Evolutionary conservation across 2,329 filamentous ascomycete genomes (phyloP).

Genomic region (Intubia oerlemansii): DNA sequence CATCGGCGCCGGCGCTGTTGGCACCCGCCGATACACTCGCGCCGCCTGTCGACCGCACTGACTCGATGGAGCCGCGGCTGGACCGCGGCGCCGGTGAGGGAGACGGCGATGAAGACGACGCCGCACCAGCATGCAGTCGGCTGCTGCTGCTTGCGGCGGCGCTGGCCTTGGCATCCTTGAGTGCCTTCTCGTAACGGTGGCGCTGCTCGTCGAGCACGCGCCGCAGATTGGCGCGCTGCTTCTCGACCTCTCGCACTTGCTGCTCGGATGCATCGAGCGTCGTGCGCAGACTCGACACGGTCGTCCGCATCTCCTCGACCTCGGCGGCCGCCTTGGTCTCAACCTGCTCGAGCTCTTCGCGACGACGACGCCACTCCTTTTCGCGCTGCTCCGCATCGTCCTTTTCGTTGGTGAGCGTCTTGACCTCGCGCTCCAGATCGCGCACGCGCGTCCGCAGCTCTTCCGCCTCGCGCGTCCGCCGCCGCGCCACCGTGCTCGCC

Average conservation of each 20-base stretch:
- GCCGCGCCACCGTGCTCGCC: conserved; percentile 53
- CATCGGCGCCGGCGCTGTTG: conserved; percentile 18
- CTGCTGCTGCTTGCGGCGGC: conserved; percentile 20
- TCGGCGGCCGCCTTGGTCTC: conserved; percentile 52
- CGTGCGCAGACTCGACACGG: conserved; percentile 57
- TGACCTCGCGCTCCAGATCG: conserved; percentile 61
- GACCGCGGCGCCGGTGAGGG: conserved; percentile 1
- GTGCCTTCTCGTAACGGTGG: conserved; percentile 55
- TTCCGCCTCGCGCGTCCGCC: conserved; percentile 64
- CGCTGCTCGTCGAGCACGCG: conserved; percentile 60
- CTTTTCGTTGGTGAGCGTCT: conserved; percentile 48
- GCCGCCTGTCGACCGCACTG: conserved; percentile 17
- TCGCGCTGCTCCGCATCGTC: conserved; percentile 58
- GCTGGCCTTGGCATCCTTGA: conserved; percentile 35
- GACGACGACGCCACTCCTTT: conserved; percentile 50
- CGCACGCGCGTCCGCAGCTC: conserved; percentile 61
- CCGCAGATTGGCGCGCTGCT: conserved; percentile 56
- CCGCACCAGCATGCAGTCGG: background rate
- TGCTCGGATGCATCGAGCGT: conserved; percentile 75
- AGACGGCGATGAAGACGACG: background rate
- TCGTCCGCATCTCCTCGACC: conserved; percentile 49
- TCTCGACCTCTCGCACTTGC: conserved; percentile 62
- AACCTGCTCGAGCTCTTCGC: conserved; percentile 54
- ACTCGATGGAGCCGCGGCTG: conserved; percentile 22
- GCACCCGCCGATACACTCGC: conserved; percentile 4